Conservation (phyloP, 73 alveolate genomes). For the Symbiodinium natans region DNA sequence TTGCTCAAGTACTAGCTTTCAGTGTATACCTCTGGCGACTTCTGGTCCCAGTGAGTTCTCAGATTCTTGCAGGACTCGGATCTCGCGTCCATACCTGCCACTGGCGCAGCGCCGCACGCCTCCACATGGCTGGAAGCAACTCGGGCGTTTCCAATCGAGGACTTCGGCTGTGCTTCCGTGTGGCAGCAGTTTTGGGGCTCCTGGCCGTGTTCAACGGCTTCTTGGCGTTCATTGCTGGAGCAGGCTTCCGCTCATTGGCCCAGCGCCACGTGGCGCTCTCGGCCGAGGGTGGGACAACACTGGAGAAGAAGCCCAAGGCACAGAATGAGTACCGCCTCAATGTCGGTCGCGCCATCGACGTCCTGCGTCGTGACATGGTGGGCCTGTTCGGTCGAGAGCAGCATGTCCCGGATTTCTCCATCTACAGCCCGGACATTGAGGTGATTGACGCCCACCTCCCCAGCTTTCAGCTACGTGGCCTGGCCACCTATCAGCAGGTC, state of each 20-base stretch:
- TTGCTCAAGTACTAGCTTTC: no score
- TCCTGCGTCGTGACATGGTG: conserved; percentile 67
- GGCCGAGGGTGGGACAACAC: neutral
- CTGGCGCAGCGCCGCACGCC: no score
- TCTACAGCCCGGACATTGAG: conserved; percentile 76
- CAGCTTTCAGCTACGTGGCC: conserved; percentile 61
- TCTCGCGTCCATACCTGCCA: no score
- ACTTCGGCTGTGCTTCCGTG: neutral
- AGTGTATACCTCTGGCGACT: no score
- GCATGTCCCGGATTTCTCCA: conserved; percentile 88
- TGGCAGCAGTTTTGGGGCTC: neutral
- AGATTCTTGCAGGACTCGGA: no score
- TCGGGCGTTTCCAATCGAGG: no score
- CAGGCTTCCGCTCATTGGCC: neutral
- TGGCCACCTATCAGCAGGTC: conserved; percentile 74
- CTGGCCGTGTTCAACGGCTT: neutral
- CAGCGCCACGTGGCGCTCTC: neutral
- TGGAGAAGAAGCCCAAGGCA: neutral
- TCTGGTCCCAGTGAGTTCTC: no score
- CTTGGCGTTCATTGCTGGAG: neutral
- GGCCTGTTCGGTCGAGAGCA: conserved; percentile 52
- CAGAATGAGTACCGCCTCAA: neutral
- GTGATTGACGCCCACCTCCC: conserved; percentile 88
- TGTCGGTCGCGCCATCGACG: conserved; percentile 8
- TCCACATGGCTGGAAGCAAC: no score